Percentiles rank a stretch among this genome's conserved stretches.
Evolutionary conservation across 2,329 filamentous ascomycete species (phyloP).

Genomic region (Metarhizium robertsii): DNA sequence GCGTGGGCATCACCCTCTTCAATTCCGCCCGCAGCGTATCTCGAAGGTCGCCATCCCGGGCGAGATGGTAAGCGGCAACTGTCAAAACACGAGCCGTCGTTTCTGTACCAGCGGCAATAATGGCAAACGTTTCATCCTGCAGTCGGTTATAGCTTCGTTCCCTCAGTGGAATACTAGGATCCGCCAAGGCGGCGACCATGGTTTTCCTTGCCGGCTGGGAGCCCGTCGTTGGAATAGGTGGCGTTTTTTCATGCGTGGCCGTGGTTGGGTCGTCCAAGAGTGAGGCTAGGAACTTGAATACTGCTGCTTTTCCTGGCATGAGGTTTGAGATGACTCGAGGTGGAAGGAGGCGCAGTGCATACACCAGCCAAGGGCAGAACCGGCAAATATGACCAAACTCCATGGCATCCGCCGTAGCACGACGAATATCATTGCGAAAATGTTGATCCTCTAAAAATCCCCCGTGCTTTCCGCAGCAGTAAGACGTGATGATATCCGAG

Average conservation of each 20-base stretch:
- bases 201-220: background rate
- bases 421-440: background rate
- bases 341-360: background rate
- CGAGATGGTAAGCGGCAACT: background rate
- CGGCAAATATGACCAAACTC: background rate
- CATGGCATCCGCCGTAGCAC: background rate
- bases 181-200: background rate
- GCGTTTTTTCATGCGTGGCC: background rate
- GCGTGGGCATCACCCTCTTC: background rate
- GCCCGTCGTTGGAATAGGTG: background rate
- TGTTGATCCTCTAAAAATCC: background rate
- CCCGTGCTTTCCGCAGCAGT: background rate
- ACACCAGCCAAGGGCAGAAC: background rate
- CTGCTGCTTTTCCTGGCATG: background rate
- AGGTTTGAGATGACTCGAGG: background rate
- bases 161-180: background rate
- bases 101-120: background rate
- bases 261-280: background rate
- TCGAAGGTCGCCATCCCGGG: background rate
- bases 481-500: conserved; percentile 1
- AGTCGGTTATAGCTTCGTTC: background rate
- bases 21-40: background rate
- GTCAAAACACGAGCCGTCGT: background rate
- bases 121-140: background rate
- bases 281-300: background rate